phyloP scores from a whole-genome alignment of 2,329 filamentous ascomycete species.

The Sarocladium kiliense region DNA sequence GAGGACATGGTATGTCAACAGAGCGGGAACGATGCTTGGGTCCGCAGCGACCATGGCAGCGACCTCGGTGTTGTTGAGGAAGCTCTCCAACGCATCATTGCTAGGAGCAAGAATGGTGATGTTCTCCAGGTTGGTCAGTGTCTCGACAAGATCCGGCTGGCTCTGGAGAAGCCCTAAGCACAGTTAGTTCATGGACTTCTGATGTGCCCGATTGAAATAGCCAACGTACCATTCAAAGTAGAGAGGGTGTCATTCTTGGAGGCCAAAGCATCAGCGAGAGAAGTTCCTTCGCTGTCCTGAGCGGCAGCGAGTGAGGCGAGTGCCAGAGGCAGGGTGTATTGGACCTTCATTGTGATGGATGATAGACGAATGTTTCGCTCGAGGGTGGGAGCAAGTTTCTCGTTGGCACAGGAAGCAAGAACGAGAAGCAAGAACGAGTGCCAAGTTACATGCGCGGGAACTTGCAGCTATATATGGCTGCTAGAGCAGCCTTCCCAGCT shows the following conservation, averaged over 20 bases:
- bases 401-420: too few species aligned
- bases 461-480: background rate
- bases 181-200: background rate
- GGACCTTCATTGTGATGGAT: slow-evolving; percentile 18
- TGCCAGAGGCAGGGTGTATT: slow-evolving; percentile 15
- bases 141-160: slow-evolving; percentile 16
- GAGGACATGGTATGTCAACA: slow-evolving; percentile 56
- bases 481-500: background rate
- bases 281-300: slow-evolving; percentile 15
- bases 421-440: too few species aligned
- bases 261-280: slow-evolving; percentile 18
- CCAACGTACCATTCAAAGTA: slow-evolving; percentile 16
- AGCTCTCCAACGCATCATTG: slow-evolving; percentile 47
- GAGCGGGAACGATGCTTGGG: slow-evolving; percentile 30
- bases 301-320: slow-evolving; percentile 16
- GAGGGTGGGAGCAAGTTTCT: too few species aligned
- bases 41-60: slow-evolving; percentile 34
- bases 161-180: slow-evolving; percentile 16
- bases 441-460: too few species aligned
- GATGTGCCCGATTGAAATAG: too few species aligned
- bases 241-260: slow-evolving; percentile 23
- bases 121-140: slow-evolving; percentile 14
- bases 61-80: slow-evolving; percentile 37
- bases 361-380: too few species aligned
- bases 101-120: slow-evolving; percentile 46